These are phyloP conservation scores for Daldinia bambusicola DNA, from an alignment of 495 filamentous ascomycete genomes.

Conservation along the genomic window DNA sequence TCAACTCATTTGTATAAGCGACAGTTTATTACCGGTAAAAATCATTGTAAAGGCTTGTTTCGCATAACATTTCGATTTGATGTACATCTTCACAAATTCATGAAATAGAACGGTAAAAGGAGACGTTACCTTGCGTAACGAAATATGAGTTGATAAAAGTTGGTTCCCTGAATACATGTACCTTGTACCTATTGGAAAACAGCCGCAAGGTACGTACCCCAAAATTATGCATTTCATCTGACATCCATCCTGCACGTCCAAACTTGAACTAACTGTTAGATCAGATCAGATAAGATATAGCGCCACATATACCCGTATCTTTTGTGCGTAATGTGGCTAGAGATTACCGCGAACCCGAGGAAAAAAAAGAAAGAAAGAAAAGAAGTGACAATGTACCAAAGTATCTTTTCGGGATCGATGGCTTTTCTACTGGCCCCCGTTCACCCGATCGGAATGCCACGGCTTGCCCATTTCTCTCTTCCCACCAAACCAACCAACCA, in stretches of 20 bases:
- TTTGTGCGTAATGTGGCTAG: constrained; percentile 28
- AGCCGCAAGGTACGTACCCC: neutral
- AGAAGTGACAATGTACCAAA: neutral
- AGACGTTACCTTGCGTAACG: too few relatives aligned
- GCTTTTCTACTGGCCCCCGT: constrained; percentile 28
- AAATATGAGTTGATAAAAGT: too few relatives aligned
- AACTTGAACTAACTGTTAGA: neutral
- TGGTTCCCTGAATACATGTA: neutral
- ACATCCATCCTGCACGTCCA: too few relatives aligned
- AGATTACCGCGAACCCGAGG: neutral
- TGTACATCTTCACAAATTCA: too few relatives aligned
- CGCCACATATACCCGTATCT: constrained; percentile 22
- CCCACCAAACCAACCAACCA: constrained; percentile 18
- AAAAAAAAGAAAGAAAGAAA: neutral
- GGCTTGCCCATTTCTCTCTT: constrained; percentile 32
- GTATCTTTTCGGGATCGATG: neutral
- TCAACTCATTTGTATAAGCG: too few relatives aligned
- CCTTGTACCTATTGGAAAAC: neutral
- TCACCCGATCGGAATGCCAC: constrained; percentile 49
- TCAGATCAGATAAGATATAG: constrained; percentile 39
- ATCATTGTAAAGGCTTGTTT: too few relatives aligned
- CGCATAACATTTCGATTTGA: too few relatives aligned
- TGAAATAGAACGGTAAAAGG: too few relatives aligned
- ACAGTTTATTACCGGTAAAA: too few relatives aligned
- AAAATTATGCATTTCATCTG: neutral